Conservation (phyloP, 345 rosid genomes). For the Psidium guajava region DNA sequence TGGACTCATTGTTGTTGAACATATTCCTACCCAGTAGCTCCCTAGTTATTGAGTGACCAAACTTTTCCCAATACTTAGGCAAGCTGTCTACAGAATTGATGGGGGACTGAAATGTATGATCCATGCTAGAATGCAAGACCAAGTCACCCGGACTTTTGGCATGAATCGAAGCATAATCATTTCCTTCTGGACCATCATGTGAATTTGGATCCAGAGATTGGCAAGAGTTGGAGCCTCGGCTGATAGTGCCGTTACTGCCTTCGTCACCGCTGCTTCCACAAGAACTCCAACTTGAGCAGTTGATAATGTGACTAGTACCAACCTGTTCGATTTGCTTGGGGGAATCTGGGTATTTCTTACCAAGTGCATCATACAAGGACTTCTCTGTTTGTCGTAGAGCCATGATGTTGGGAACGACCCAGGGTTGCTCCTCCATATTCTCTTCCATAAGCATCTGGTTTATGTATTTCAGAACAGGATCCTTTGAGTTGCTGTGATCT, state of each 20-base stretch:
- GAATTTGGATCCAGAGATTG: constrained; percentile 15
- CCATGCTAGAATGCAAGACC: neutral
- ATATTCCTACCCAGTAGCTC: constrained; percentile 18
- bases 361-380: constrained; percentile 46
- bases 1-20: constrained; percentile 17
- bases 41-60: neutral
- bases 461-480: constrained; percentile 48
- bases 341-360: constrained; percentile 28
- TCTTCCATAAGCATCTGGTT: constrained; percentile 71
- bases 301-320: neutral
- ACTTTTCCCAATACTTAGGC: neutral
- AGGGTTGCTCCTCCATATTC: constrained; percentile 42
- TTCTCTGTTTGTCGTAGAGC: constrained; percentile 51
- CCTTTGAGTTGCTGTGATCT: constrained; percentile 36
- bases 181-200: constrained; percentile 1
- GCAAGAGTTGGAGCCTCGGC: neutral
- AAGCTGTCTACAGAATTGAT: neutral
- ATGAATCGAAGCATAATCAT: neutral
- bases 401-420: constrained; percentile 33
- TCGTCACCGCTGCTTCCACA: constrained; percentile 17
- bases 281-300: constrained; percentile 2
- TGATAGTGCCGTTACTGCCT: neutral
- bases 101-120: neutral
- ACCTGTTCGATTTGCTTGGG: neutral
- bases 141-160: neutral